Evolutionary conservation across 495 filamentous ascomycete species (phyloP), one percentile per base, ranked within the genome.

Genomic region (Neurospora pannonica): DNA sequence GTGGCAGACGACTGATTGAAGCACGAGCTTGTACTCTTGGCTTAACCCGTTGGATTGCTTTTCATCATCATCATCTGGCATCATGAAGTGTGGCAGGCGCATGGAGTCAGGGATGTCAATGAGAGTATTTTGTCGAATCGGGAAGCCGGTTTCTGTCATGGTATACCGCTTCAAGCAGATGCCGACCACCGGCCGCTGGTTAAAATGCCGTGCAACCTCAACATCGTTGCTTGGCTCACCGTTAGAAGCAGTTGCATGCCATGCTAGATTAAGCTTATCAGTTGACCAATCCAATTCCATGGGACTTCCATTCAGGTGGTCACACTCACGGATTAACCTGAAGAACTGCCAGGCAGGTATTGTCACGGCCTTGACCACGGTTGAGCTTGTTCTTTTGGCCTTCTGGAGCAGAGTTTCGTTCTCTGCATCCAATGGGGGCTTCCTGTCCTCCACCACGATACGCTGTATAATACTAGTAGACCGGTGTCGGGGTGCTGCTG

Each of bases 291-390:
- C 28, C 28, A 38, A 69, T 62, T 8, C n/a, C 42, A 37, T 7
- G 70, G 24, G 48, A 60, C 42, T 10, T 24, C 28, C 31, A 72
- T 37, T n/a, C 24, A 15, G 54, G 6, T 28, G 43, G 36, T 75
- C 28, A 43, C 70, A 84, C 90, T 75, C 83, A 93, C 92, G 94
- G 73, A 97, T 94, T 46, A 97, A 83, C 78, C 90, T 92, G 82
- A 97, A 98, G 78, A 99, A 98, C 78, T 97, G 96, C 95, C 95
- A 99, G 15, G 96, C 96, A 15, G 95, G 96, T 87, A 99, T 97
- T 80, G 95, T 89, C 17, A 98, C 92, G 78, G 96, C 94, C 79
- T 92, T 96, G 42, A 92, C 86, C 39, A 92, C 85, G 72, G 75
- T 86, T 39, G 83, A 87, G 11, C 83, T 84, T 48, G 82, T 85